Evolutionary conservation across 2,329 filamentous ascomycete species (phyloP).

Genomic region (Geosmithia flava): DNA sequence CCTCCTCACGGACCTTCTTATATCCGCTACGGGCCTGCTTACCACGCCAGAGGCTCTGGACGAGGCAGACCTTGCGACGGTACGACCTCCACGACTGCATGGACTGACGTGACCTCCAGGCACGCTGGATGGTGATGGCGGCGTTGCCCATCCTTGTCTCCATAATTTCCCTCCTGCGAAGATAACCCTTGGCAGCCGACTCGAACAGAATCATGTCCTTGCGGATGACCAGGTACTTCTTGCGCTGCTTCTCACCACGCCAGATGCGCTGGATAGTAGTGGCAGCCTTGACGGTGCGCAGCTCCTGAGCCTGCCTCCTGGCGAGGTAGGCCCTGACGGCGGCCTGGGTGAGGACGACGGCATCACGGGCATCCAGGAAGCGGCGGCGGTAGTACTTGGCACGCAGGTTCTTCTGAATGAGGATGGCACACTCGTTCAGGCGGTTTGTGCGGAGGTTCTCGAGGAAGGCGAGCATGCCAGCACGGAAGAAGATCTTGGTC

Average conservation of each 20-base stretch:
- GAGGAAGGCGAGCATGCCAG: conserved; percentile 95
- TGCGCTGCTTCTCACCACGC: conserved; percentile 84
- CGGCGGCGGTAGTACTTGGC: conserved; percentile 91
- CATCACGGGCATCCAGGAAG: conserved; percentile 75
- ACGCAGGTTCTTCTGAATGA: conserved; percentile 97
- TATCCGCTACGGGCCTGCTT: conserved; percentile 70
- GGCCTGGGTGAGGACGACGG: conserved; percentile 72
- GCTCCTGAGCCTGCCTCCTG: conserved; percentile 64
- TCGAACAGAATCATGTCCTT: conserved; percentile 81
- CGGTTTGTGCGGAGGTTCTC: conserved; percentile 86
- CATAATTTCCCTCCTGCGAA: conserved; percentile 83
- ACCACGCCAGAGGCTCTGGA: conserved; percentile 90
- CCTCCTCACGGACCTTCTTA: conserved; percentile 87
- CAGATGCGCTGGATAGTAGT: conserved; percentile 93
- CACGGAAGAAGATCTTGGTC: conserved; percentile 98
- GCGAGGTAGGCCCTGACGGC: conserved; percentile 66
- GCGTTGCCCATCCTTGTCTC: conserved; percentile 90
- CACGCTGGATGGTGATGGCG: conserved; percentile 78
- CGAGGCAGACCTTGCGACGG: conserved; percentile 75
- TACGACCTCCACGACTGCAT: conserved; percentile 77
- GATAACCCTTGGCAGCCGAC: conserved; percentile 81
- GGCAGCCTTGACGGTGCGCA: conserved; percentile 73
- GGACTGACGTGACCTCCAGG: conserved; percentile 72
- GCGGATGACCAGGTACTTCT: conserved; percentile 64
- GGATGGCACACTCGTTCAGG: conserved; percentile 84